phyloP scores from a whole-genome alignment of 1,284 basidiomycete genomes.

The Microbotryum violaceum region DNA sequence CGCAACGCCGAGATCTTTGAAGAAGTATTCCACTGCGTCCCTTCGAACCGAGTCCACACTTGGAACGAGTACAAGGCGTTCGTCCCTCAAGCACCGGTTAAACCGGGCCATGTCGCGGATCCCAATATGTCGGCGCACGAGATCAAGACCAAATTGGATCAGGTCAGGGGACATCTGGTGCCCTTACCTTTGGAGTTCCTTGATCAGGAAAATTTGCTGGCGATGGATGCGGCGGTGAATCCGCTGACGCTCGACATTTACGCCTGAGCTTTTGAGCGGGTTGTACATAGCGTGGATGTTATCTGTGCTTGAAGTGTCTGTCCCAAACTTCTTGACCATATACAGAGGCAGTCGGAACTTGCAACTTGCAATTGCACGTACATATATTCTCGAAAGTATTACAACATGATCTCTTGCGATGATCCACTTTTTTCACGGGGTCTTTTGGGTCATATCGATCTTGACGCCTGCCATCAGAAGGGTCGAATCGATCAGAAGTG shows the following conservation, averaged over 20 bases:
- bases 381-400: no score
- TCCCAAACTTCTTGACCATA: no score
- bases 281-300: no score
- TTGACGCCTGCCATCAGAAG: no score
- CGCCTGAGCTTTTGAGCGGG: no score
- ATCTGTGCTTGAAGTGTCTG: no score
- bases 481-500: no score
- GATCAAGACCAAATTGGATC: slow-evolving; percentile 45
- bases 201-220: slow-evolving; percentile 7
- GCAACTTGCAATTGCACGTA: no score
- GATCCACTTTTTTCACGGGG: no score
- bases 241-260: slow-evolving; percentile 9
- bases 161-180: slow-evolving; percentile 51
- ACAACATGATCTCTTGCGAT: no score
- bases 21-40: slow-evolving; percentile 73
- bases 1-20: slow-evolving; percentile 58
- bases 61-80: slow-evolving; percentile 52
- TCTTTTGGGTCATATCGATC: no score
- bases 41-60: slow-evolving; percentile 62
- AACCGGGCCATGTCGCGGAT: slow-evolving; percentile 67
- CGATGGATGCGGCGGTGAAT: slow-evolving; percentile 22
- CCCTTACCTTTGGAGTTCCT: slow-evolving; percentile 42
- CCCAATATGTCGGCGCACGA: slow-evolving; percentile 23
- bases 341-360: no score
- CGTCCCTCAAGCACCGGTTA: slow-evolving; percentile 42